Evolutionary conservation across 108 stramenopile genomes (phyloP).

Genomic region (Parietichytrium sp.): DNA sequence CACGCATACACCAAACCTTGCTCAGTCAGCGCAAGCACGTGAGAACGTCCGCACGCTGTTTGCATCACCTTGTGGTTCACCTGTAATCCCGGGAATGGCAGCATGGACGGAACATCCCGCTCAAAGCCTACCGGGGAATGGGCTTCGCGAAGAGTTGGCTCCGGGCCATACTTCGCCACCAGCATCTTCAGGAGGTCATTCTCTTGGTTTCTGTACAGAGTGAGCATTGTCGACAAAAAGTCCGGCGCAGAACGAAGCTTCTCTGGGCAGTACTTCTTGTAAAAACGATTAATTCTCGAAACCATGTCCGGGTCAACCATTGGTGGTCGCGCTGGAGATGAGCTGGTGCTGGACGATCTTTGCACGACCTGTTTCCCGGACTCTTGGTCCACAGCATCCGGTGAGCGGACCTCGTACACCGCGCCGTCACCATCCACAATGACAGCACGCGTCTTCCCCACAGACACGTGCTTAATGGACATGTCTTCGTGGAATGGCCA

Average conservation of each 20-base stretch:
- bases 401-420: conserved; percentile 17
- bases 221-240: conserved; percentile 2
- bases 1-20: not conserved
- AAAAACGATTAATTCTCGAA: conserved; percentile 3
- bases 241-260: conserved; percentile 22
- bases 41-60: not conserved
- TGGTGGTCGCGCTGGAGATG: too few relatives aligned
- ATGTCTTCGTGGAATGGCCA: conserved; percentile 17
- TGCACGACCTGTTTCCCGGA: too few relatives aligned
- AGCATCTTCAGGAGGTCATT: not conserved
- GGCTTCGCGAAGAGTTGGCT: conserved; percentile 6
- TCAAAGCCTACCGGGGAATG: not conserved
- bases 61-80: not conserved
- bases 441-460: not conserved
- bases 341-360: too few relatives aligned
- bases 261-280: conserved; percentile 28
- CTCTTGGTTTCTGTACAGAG: not conserved
- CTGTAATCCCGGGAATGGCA: not conserved
- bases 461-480: not conserved
- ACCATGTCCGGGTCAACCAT: not conserved
- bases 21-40: not conserved
- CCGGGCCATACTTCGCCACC: conserved; percentile 16
- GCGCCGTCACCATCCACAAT: not conserved
- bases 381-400: too few relatives aligned
- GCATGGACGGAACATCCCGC: conserved; percentile 1